Percentiles rank a stretch among this genome's conserved stretches.
Evolutionary conservation across 2,329 filamentous ascomycete species (phyloP).

Genomic region (Fusarium fujikuroi): DNA sequence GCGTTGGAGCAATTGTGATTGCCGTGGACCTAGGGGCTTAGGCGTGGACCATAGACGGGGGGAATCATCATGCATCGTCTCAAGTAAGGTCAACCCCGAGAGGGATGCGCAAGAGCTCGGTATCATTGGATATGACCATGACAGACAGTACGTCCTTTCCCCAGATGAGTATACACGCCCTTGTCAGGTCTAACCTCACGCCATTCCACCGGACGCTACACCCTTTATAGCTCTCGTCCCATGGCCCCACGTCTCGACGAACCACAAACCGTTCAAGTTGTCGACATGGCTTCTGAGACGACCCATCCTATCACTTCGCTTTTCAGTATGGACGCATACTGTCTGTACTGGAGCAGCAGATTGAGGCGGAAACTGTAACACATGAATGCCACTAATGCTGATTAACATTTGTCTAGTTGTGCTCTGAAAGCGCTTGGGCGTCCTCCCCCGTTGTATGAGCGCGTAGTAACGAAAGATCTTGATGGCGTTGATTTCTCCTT

Average conservation of each 20-base stretch:
- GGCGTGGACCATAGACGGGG: conserved; percentile 22
- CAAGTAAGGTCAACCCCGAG: conserved; percentile 29
- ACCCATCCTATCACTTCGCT: conserved; percentile 38
- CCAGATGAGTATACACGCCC: conserved; percentile 38
- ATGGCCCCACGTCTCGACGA: conserved; percentile 43
- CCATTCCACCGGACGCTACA: conserved; percentile 45
- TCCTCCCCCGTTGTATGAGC: conserved; percentile 7
- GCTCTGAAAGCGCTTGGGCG: conserved; percentile 16
- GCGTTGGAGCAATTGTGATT: conserved; percentile 29
- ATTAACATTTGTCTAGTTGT: conserved; percentile 25
- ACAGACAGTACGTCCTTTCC: conserved; percentile 33
- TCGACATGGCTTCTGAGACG: conserved; percentile 28
- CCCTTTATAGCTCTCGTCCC: conserved; percentile 42
- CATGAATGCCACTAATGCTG: conserved; percentile 20
- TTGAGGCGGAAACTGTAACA: conserved; percentile 23
- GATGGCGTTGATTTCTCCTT: not conserved
- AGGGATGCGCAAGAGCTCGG: conserved; percentile 21
- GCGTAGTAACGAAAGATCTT: not conserved
- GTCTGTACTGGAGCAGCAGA: conserved; percentile 23
- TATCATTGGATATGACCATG: conserved; percentile 28
- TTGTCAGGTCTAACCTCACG: conserved; percentile 42
- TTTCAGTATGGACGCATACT: conserved; percentile 8
- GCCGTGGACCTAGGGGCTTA: conserved; percentile 30
- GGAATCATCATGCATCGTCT: conserved; percentile 35
- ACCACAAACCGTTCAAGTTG: conserved; percentile 34